Conservation (phyloP, 805 yeast genomes). For the Saccharomycopsis synnaedendra region DNA sequence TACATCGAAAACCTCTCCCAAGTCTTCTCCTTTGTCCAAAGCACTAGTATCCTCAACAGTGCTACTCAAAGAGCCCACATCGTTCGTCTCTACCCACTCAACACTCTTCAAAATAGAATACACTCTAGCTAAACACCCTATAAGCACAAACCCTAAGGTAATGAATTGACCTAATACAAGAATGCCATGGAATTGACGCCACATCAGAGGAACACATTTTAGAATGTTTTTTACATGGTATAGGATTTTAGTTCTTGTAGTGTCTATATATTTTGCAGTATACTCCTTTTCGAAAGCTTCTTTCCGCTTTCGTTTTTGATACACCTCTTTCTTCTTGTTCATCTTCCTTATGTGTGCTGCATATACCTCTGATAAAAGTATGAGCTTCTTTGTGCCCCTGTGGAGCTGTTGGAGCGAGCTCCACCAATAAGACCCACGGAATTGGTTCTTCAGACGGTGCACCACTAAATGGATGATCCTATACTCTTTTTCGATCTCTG, state of each 20-base stretch:
- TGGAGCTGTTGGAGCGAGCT: constrained; percentile 32
- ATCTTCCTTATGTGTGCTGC: neutral
- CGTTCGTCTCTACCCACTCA: neutral
- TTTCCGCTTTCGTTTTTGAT: constrained; percentile 7
- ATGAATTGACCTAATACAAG: constrained; percentile 43
- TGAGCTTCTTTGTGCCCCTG: constrained; percentile 30
- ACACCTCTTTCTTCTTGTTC: neutral
- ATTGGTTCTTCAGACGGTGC: constrained; percentile 43
- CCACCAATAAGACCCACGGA: constrained; percentile 42
- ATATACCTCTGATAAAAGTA: constrained; percentile 10
- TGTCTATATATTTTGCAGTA: neutral
- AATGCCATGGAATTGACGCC: constrained; percentile 35
- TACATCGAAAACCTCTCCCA: neutral
- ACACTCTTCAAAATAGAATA: neutral
- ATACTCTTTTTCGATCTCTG: constrained; percentile 24
- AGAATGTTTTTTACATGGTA: no score
- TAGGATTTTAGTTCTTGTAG: no score
- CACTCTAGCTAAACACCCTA: constrained; percentile 30
- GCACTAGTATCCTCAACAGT: neutral
- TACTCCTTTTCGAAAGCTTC: neutral
- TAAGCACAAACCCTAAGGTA: constrained; percentile 38
- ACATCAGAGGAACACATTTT: constrained; percentile 26
- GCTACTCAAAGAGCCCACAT: neutral
- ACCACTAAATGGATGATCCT: constrained; percentile 35
- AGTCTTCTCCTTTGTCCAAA: neutral